Conservation (phyloP, 495 filamentous ascomycete genomes). For the Penicilliopsis zonata region DNA sequence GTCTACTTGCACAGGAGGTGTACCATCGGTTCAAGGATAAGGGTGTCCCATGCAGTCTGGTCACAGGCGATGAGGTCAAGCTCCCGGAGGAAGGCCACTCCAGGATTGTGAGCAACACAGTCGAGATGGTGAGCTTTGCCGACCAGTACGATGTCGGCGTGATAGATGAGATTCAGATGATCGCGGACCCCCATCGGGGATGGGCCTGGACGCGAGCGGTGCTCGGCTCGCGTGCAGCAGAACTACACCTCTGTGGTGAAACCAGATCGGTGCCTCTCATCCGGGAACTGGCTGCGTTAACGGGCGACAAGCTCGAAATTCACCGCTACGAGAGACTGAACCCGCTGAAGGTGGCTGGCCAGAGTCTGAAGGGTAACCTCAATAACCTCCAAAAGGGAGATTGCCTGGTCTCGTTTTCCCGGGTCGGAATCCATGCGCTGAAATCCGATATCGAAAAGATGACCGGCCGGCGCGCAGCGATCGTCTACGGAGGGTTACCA, state of each 20-base stretch:
- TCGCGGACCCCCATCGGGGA: conserved; percentile 64
- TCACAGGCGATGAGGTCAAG: conserved; percentile 85
- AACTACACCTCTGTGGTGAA: conserved; percentile 93
- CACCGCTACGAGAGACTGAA: conserved; percentile 75
- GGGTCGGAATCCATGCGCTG: conserved; percentile 68
- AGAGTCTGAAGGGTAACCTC: conserved; percentile 51
- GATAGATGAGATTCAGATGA: conserved; percentile 98
- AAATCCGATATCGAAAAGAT: conserved; percentile 62
- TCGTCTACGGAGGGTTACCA: conserved; percentile 86
- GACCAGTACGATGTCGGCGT: conserved; percentile 72
- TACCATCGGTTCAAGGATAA: conserved; percentile 69
- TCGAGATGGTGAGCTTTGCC: conserved; percentile 85
- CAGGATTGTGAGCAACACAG: conserved; percentile 71
- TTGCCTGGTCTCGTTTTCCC: conserved; percentile 76
- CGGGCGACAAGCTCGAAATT: conserved; percentile 74
- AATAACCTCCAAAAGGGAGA: conserved; percentile 72
- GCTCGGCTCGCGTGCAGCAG: conserved; percentile 70
- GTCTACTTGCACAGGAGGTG: conserved; percentile 87
- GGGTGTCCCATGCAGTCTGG: conserved; percentile 60
- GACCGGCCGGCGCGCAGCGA: conserved; percentile 71
- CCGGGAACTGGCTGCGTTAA: conserved; percentile 59
- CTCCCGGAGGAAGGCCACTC: conserved; percentile 34
- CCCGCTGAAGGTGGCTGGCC: conserved; percentile 50
- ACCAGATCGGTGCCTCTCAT: conserved; percentile 71
- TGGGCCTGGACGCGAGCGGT: conserved; percentile 97